Evolutionary conservation across 2,329 filamentous ascomycete genomes (phyloP), one percentile per base, ranked within the genome.

Genomic region (Sporothrix inflata): DNA sequence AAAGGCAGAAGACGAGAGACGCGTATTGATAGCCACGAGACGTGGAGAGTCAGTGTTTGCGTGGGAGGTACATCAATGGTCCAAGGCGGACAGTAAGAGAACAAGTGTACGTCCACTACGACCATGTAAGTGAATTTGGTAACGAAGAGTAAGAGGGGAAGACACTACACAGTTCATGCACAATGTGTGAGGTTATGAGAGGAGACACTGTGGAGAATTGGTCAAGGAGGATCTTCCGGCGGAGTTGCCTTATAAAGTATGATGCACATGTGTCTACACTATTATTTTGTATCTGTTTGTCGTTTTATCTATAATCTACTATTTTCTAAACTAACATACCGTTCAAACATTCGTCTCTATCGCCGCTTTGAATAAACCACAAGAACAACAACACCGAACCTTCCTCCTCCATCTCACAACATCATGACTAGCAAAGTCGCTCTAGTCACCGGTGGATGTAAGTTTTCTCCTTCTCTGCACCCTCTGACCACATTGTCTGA

Each of bases 391-490:
- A 38, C 66, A 69, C 19, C n/a, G n/a, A 9, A 3, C 30, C 30
- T 34, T 6, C 30, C 30, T 34, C 6, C 30, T 34, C 6, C 30
- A 34, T 34, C n/a, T n/a, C n/a, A n/a, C n/a, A n/a, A n/a, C 30
- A 34, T 34, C 30, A 60, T 70, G 42, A 45, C 49, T 4, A n/a
- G n/a, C n/a, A 73, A 73, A 38, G 68, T 73, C 7, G 71, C 67
- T 12, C 27, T 73, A 1, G 67, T 73, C 34, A 73, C 71, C 19
- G 71, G 71, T 3, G 67, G n/a, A n/a, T 42, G 71, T 72, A 61
- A 24, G 71, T 30, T 8, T 8, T 21, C 49, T 19, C 49, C 24
- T 21, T 27, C 24, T 55, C 12, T 55, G 11, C 21, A 5, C 51
- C 21, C 4, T 19, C 19, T 60, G 6, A 30, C n/a, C 40, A 8